Conservation (phyloP, 2,329 filamentous ascomycete species). For the Hymenoscyphus infarciens region DNA sequence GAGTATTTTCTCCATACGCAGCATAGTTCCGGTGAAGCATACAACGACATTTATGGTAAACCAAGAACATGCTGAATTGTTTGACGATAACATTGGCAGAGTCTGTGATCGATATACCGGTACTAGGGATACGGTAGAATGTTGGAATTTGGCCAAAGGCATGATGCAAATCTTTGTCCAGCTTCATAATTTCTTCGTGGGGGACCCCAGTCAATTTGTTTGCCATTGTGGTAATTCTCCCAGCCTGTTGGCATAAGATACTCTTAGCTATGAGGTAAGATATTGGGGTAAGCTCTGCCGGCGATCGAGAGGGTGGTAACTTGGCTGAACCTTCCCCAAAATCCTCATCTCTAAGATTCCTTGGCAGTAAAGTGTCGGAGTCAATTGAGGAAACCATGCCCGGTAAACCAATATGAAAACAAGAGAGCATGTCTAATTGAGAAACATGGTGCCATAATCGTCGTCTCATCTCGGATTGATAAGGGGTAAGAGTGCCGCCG, state of each 20-base stretch:
- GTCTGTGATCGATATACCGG: slow-evolving; percentile 49
- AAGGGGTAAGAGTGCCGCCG: slow-evolving; percentile 55
- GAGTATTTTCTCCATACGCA: slow-evolving; percentile 40
- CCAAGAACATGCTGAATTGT: slow-evolving; percentile 48
- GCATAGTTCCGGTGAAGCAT: slow-evolving; percentile 54
- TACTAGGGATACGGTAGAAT: slow-evolving; percentile 46
- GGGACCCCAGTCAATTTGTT: slow-evolving; percentile 46
- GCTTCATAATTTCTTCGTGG: slow-evolving; percentile 47
- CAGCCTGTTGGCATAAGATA: slow-evolving; percentile 46
- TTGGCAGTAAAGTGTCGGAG: slow-evolving; percentile 57
- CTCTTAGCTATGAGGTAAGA: slow-evolving; percentile 53
- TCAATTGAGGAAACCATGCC: slow-evolving; percentile 62
- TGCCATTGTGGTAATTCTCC: slow-evolving; percentile 47
- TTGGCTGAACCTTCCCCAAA: slow-evolving; percentile 53
- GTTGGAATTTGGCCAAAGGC: slow-evolving; percentile 45
- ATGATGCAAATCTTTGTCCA: slow-evolving; percentile 46
- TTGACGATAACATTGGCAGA: slow-evolving; percentile 47
- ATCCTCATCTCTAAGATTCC: slow-evolving; percentile 63
- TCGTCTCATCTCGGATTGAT: slow-evolving; percentile 71
- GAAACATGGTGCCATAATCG: slow-evolving; percentile 52
- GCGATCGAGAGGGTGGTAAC: slow-evolving; percentile 54
- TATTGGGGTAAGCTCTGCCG: slow-evolving; percentile 56
- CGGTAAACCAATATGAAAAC: slow-evolving; percentile 66
- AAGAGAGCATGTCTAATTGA: slow-evolving; percentile 61
- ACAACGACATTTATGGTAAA: slow-evolving; percentile 54